Percentiles rank a stretch among this genome's conserved stretches.
Conservation (phyloP, 2,329 filamentous ascomycete genomes). For the Rhynchosporium secalis region DNA sequence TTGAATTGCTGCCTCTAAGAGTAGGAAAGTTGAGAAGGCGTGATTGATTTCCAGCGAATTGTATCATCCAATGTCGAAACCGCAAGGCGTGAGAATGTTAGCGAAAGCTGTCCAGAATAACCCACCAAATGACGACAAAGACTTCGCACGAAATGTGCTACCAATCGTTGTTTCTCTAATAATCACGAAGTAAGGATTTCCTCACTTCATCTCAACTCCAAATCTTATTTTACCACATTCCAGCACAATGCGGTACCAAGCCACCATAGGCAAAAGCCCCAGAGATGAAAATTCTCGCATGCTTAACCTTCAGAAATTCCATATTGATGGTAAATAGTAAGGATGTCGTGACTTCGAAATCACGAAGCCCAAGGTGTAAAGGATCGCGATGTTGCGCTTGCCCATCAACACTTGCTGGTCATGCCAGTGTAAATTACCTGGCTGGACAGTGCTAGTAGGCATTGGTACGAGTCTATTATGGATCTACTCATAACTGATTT, state of each 20-base stretch:
- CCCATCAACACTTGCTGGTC: constrained; percentile 22
- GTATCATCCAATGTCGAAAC: constrained; percentile 62
- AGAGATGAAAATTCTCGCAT: constrained; percentile 67
- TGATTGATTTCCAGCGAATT: constrained; percentile 51
- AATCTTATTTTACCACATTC: constrained; percentile 72
- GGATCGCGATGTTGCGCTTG: constrained; percentile 45
- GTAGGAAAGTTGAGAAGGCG: constrained; percentile 71
- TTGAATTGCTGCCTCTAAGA: constrained; percentile 30
- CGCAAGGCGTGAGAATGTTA: constrained; percentile 67
- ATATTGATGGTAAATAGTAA: constrained; percentile 75
- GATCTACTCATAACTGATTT: constrained; percentile 10
- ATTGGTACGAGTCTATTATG: constrained; percentile 8
- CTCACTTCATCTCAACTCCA: background rate
- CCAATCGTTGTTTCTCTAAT: constrained; percentile 81
- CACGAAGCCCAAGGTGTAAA: constrained; percentile 20
- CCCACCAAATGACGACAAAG: constrained; percentile 77
- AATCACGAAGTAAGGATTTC: background rate
- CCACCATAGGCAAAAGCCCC: constrained; percentile 76
- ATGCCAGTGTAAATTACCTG: constrained; percentile 21
- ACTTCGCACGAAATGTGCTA: constrained; percentile 83
- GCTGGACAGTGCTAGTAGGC: constrained; percentile 17
- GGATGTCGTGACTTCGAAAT: constrained; percentile 39
- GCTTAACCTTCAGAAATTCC: constrained; percentile 57
- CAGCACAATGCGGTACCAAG: constrained; percentile 74
- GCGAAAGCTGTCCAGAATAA: constrained; percentile 75